phyloP scores from a whole-genome alignment of 2,329 filamentous ascomycete genomes.

The Aspergillus pseudoglaucus region DNA sequence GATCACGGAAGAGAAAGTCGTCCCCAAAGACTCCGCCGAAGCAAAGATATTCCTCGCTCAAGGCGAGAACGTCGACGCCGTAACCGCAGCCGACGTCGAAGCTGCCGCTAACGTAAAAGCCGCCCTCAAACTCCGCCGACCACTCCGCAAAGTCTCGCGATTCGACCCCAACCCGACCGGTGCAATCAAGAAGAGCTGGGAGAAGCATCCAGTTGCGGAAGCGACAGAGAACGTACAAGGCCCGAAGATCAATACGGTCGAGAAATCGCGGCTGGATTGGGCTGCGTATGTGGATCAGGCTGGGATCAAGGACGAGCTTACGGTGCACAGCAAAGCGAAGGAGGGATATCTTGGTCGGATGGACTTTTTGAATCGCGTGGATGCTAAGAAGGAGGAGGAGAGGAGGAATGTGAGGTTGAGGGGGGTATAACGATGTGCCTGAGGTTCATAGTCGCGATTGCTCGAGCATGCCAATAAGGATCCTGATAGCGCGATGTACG shows the following conservation, averaged over 20 bases:
- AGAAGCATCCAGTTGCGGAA: conserved; percentile 28
- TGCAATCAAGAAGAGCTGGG: conserved; percentile 38
- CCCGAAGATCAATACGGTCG: conserved; percentile 60
- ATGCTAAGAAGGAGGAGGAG: conserved; percentile 51
- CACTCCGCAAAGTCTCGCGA: conserved; percentile 38
- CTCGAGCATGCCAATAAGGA: conserved; percentile 92
- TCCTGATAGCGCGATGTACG: conserved; percentile 83
- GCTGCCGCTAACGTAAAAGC: conserved; percentile 13
- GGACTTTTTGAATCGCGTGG: conserved; percentile 56
- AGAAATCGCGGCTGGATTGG: conserved; percentile 62
- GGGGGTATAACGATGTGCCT: conserved; percentile 17
- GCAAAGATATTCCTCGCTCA: conserved; percentile 47
- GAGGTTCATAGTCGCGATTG: not conserved
- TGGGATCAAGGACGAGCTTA: conserved; percentile 56
- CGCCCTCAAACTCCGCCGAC: conserved; percentile 27
- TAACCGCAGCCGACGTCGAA: conserved; percentile 18
- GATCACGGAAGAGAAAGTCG: conserved; percentile 48
- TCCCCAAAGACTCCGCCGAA: conserved; percentile 49
- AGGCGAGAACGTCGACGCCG: conserved; percentile 31
- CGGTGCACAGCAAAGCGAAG: conserved; percentile 56
- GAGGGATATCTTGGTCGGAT: conserved; percentile 56
- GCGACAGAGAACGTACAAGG: conserved; percentile 34
- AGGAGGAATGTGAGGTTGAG: conserved; percentile 46
- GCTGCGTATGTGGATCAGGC: conserved; percentile 56
- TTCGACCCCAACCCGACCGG: conserved; percentile 43